Evolutionary conservation across 768 basidiomycete genomes (phyloP).

Genomic region (Auricularia heimuer): DNA sequence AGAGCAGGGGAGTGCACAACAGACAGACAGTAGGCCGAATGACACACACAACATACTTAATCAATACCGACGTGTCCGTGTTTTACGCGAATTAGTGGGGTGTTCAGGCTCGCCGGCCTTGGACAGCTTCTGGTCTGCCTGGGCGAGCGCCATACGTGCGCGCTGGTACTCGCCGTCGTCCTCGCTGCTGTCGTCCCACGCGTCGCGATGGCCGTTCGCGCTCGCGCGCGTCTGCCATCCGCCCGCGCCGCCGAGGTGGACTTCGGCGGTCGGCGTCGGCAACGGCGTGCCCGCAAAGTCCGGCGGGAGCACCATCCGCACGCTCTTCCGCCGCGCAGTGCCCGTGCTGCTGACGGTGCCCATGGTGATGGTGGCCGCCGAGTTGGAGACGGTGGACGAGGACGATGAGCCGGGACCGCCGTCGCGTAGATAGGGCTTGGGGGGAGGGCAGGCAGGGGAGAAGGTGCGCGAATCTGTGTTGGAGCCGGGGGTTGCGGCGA

Average conservation of each 20-base stretch:
- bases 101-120: background rate
- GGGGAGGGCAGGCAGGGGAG: background rate
- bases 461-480: background rate
- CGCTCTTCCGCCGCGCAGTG: constrained; percentile 49
- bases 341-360: constrained; percentile 13
- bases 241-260: constrained; percentile 8
- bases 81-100: background rate
- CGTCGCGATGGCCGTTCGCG: constrained; percentile 20
- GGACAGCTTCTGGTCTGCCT: constrained; percentile 14
- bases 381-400: background rate
- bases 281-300: constrained; percentile 63
- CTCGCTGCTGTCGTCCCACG: constrained; percentile 67
- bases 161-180: constrained; percentile 56
- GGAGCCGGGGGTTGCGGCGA: constrained; percentile 12
- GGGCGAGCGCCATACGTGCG: constrained; percentile 45
- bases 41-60: background rate
- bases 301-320: constrained; percentile 66
- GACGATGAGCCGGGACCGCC: background rate
- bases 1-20: background rate
- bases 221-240: constrained; percentile 12
- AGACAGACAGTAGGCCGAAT: background rate
- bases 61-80: background rate
- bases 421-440: background rate
- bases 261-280: constrained; percentile 38
- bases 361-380: constrained; percentile 2